Conservation (phyloP, 176 grass and related monocot species). For the Cenchrus fungigraminus region DNA sequence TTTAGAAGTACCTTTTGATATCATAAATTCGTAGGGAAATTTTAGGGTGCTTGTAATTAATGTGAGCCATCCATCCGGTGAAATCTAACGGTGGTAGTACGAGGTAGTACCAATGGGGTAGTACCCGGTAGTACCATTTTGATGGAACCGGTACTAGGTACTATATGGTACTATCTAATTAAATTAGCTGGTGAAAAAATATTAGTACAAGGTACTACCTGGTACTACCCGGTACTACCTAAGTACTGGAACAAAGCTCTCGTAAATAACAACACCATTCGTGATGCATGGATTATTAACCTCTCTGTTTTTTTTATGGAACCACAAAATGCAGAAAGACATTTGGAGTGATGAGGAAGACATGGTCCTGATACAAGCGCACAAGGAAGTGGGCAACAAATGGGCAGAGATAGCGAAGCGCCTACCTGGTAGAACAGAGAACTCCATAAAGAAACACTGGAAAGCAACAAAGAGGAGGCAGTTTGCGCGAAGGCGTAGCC, state of each 20-base stretch:
- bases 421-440: conserved; percentile 87
- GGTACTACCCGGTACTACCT: too few species aligned
- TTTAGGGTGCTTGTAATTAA: too few species aligned
- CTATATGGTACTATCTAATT: too few species aligned
- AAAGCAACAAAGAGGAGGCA: conserved; percentile 91
- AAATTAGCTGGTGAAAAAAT: too few species aligned
- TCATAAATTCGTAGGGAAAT: neutral
- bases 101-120: too few species aligned
- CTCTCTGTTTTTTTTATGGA: neutral
- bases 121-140: too few species aligned
- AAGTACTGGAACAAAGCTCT: too few species aligned
- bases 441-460: conserved; percentile 98
- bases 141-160: too few species aligned
- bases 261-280: neutral
- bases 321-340: conserved; percentile 78
- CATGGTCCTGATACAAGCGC: conserved; percentile 78
- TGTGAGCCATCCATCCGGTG: too few species aligned
- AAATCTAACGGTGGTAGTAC: too few species aligned
- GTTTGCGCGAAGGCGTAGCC: conserved; percentile 55
- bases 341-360: conserved; percentile 93
- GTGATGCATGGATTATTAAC: neutral
- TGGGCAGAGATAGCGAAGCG: conserved; percentile 96
- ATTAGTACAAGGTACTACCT: too few species aligned
- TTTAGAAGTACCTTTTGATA: neutral
- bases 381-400: conserved; percentile 90